Evolutionary conservation across 2,329 filamentous ascomycete species (phyloP), one percentile per base, ranked within the genome.

Genomic region (Alternaria triticimaculans): DNA sequence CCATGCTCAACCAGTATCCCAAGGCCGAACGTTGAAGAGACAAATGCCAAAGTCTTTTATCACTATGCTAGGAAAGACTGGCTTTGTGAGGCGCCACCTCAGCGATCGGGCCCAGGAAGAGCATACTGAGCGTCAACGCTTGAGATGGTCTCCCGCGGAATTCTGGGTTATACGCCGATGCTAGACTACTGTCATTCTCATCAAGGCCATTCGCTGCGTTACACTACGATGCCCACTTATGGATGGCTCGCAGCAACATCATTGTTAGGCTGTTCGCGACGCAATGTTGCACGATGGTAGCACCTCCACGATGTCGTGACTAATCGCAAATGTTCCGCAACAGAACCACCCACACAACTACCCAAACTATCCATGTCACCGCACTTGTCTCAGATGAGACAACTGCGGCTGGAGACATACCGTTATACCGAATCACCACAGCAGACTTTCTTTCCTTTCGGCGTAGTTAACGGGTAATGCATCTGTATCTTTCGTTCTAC

Each of bases 1-100:
- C 78, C 28, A 80, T 76, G 70, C 72, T 81, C 45, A 81, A 81
- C 60, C 78, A 80, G 49, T 83, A 82, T 74, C 80, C 81, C 33
- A 82, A 82, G 64, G 76, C 80, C 15, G 82, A 84, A 60, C 76
- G 82, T 66, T 84, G 81, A 83, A 66, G 21, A 50, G 15, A 26
- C 45, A 20, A 30, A 46, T 46, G 3, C n/a, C 41, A 5, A 62
- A 62, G 60, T 58, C 48, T 58, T 61, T 57, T 33, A 58, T 51
- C 25, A 60, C 30, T 58, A 41, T 20, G 50, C 56, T 18, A 53
- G 62, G 26, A 30, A 46, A 25, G 14, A 18, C 28, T 53, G 49
- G 49, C 49, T 33, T 25, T 64, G 49, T 65, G 57, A 28, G 11
- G 20, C 20, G 37, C 33, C 4, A 53, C 23, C 28, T 25, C 28